A percentile compares a stretch with the other conserved stretches of the same genome.
Evolutionary conservation across 2,329 filamentous ascomycete species (phyloP).

Genomic region (Trichophyton simii): DNA sequence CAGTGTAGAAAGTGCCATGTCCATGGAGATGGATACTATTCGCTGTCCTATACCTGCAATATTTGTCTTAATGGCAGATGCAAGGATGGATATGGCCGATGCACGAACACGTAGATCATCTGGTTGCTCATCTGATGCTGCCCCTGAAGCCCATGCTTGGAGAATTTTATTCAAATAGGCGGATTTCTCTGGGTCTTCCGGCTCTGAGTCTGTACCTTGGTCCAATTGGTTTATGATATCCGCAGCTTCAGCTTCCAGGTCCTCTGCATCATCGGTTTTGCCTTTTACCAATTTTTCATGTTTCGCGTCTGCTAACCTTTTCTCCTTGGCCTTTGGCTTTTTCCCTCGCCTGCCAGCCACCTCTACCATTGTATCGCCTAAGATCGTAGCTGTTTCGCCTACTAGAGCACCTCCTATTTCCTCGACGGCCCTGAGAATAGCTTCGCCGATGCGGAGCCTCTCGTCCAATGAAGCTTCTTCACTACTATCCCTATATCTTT

Average conservation of each 20-base stretch:
- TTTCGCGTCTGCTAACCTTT: constrained; percentile 21
- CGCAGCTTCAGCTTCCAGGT: constrained; percentile 3
- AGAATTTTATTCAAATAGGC: constrained; percentile 26
- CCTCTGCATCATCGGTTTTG: constrained; percentile 17
- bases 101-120: constrained; percentile 33
- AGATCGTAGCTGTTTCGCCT: constrained; percentile 26
- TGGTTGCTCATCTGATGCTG: constrained; percentile 26
- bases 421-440: constrained; percentile 30
- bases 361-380: constrained; percentile 29
- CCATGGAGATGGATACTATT: constrained; percentile 26
- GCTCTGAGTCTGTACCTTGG: constrained; percentile 20
- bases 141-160: constrained; percentile 30
- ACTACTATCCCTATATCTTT: constrained; percentile 28
- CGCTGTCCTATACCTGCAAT: constrained; percentile 26
- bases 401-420: constrained; percentile 27
- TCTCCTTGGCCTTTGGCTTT: constrained; percentile 25
- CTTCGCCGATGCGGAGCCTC: constrained; percentile 31
- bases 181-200: constrained; percentile 25
- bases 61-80: constrained; percentile 30
- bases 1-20: constrained; percentile 29
- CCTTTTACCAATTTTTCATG: constrained; percentile 18
- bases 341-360: constrained; percentile 29
- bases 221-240: constrained; percentile 11
- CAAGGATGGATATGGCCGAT: constrained; percentile 34
- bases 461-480: constrained; percentile 29